Conservation (phyloP, 2,329 filamentous ascomycete genomes). For the Alternaria consortialis region DNA sequence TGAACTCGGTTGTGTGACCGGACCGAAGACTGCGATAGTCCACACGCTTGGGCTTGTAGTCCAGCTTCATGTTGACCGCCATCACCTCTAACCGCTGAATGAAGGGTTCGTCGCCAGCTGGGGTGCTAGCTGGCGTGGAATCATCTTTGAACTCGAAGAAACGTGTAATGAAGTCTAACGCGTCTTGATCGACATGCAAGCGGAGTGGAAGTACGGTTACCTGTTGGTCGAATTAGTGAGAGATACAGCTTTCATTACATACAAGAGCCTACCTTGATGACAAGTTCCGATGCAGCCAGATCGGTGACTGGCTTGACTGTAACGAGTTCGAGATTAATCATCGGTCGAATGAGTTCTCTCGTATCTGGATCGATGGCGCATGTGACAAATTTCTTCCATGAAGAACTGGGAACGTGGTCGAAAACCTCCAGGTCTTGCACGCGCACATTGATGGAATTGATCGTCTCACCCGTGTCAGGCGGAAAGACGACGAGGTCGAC, state of each 20-base stretch:
- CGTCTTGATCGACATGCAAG: conserved; percentile 96
- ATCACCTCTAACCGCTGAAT: conserved; percentile 89
- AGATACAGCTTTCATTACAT: background rate
- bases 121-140: conserved; percentile 63
- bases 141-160: conserved; percentile 99
- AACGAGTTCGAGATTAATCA: conserved; percentile 88
- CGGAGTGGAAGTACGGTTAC: conserved; percentile 82
- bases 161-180: conserved; percentile 92
- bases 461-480: conserved; percentile 77
- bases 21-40: conserved; percentile 93
- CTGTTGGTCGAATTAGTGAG: conserved; percentile 29
- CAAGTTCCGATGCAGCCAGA: conserved; percentile 87
- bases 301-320: conserved; percentile 87
- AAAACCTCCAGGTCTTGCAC: conserved; percentile 88
- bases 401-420: conserved; percentile 92
- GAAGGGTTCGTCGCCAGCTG: conserved; percentile 74
- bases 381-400: conserved; percentile 97
- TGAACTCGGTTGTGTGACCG: conserved; percentile 94
- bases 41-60: conserved; percentile 98
- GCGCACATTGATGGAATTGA: conserved; percentile 86
- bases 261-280: conserved; percentile 71
- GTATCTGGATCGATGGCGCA: conserved; percentile 89
- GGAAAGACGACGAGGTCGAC: conserved; percentile 85
- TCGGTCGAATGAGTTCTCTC: conserved; percentile 83
- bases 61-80: conserved; percentile 81